Conservation (phyloP, 176 grass and related monocot species). For the Zoysia japonica region DNA sequence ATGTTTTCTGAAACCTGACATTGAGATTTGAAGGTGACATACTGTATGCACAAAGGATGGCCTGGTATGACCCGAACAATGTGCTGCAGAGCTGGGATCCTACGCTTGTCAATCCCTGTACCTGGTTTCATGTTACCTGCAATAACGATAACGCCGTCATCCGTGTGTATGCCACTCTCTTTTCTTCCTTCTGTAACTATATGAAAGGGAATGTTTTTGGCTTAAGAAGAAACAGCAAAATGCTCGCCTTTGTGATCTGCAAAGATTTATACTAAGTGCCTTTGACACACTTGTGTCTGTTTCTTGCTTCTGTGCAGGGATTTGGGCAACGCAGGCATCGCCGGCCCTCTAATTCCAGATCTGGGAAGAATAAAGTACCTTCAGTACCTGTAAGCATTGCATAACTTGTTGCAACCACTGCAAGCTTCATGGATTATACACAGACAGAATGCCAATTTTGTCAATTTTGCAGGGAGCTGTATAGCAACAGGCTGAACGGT, state of each 20-base stretch:
- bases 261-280: neutral
- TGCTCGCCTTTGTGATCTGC: neutral
- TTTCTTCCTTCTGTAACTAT: neutral
- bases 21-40: slow-evolving; percentile 47
- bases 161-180: slow-evolving; percentile 32
- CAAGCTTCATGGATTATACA: neutral
- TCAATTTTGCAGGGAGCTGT: slow-evolving; percentile 29
- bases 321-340: slow-evolving; percentile 45
- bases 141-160: slow-evolving; percentile 37
- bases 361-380: slow-evolving; percentile 42
- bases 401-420: neutral
- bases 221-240: neutral
- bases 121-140: slow-evolving; percentile 49
- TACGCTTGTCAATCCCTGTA: slow-evolving; percentile 51
- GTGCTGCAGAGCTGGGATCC: slow-evolving; percentile 51
- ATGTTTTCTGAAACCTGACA: neutral
- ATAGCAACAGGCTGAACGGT: neutral
- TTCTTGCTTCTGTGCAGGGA: slow-evolving; percentile 26
- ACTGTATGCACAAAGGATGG: slow-evolving; percentile 34
- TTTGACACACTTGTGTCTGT: neutral
- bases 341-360: slow-evolving; percentile 44
- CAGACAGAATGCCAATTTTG: neutral
- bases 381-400: slow-evolving; percentile 47
- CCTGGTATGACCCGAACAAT: slow-evolving; percentile 41
- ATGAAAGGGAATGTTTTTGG: neutral